Percentiles rank a stretch among this genome's conserved stretches.
Conservation (phyloP, 2,329 filamentous ascomycete genomes). For the Colletotrichum coccodes region DNA sequence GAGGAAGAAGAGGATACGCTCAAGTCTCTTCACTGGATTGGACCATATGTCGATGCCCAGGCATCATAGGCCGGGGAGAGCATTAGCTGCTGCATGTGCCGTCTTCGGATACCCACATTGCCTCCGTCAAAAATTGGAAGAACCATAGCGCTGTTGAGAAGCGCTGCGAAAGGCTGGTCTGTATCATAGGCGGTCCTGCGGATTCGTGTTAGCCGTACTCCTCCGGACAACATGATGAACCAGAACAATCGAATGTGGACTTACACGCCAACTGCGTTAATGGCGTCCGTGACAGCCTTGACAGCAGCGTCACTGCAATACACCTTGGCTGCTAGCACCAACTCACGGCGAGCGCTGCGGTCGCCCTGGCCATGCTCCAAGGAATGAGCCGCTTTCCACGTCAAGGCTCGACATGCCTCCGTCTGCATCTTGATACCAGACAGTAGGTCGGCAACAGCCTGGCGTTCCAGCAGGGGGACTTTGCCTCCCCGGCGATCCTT, state of each 20-base stretch:
- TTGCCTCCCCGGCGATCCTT: constrained; percentile 55
- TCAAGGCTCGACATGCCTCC: constrained; percentile 59
- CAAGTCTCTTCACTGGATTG: background rate
- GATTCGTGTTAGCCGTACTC: background rate
- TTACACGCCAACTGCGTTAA: constrained; percentile 62
- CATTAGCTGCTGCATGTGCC: constrained; percentile 23
- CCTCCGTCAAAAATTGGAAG: constrained; percentile 33
- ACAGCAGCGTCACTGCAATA: constrained; percentile 61
- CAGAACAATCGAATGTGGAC: constrained; percentile 10
- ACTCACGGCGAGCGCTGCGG: constrained; percentile 52
- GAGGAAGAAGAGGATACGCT: no score
- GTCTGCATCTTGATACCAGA: constrained; percentile 62
- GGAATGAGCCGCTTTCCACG: constrained; percentile 60
- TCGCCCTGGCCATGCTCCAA: constrained; percentile 53
- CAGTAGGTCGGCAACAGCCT: constrained; percentile 61
- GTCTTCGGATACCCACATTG: constrained; percentile 30
- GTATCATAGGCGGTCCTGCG: background rate
- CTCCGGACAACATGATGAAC: fast-evolving
- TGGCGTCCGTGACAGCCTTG: constrained; percentile 58
- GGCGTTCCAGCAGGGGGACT: constrained; percentile 55
- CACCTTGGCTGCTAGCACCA: constrained; percentile 61
- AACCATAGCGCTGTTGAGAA: constrained; percentile 19
- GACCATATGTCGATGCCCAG: background rate
- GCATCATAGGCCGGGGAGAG: constrained; percentile 1
- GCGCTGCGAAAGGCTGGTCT: background rate